These are phyloP conservation scores for Dioscorea zingiberensis DNA, from an alignment of 106 monocot genomes.

Conservation along the genomic window DNA sequence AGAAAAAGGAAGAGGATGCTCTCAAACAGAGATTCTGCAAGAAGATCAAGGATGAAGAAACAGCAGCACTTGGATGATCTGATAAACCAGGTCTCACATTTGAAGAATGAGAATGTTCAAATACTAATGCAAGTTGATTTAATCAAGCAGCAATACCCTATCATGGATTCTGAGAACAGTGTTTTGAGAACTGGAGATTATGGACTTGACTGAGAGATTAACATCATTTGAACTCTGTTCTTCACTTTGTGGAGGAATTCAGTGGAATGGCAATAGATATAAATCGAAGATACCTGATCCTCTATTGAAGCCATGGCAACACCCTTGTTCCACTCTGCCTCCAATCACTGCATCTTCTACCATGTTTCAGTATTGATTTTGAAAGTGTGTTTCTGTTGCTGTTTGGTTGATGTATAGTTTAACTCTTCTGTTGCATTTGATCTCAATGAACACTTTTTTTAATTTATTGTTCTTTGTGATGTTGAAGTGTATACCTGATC, in stretches of 20 bases:
- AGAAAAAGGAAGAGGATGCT: conserved; percentile 68
- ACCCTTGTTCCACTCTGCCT: conserved; percentile 18
- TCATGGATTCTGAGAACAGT: conserved; percentile 43
- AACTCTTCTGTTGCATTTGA: no score
- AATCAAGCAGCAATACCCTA: conserved; percentile 14
- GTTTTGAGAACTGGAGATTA: conserved; percentile 41
- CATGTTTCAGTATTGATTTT: conserved; percentile 24
- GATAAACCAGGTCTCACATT: conserved; percentile 26
- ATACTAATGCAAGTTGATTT: conserved; percentile 32
- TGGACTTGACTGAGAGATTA: conserved; percentile 49
- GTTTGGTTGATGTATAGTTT: no score
- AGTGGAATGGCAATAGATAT: conserved; percentile 55
- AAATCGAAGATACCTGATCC: conserved; percentile 32
- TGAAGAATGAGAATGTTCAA: conserved; percentile 42
- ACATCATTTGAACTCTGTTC: conserved; percentile 41
- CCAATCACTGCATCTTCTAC: conserved; percentile 9
- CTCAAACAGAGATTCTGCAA: conserved; percentile 81
- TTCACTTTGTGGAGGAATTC: conserved; percentile 39
- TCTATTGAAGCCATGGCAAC: conserved; percentile 37
- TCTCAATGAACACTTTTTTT: no score
- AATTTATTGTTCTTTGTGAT: no score
- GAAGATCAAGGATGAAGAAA: conserved; percentile 70
- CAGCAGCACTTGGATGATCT: conserved; percentile 68
- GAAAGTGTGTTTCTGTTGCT: no score
- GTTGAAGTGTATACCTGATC: no score